phyloP scores from a whole-genome alignment of 495 filamentous ascomycete genomes.

The Podospora sp. region DNA sequence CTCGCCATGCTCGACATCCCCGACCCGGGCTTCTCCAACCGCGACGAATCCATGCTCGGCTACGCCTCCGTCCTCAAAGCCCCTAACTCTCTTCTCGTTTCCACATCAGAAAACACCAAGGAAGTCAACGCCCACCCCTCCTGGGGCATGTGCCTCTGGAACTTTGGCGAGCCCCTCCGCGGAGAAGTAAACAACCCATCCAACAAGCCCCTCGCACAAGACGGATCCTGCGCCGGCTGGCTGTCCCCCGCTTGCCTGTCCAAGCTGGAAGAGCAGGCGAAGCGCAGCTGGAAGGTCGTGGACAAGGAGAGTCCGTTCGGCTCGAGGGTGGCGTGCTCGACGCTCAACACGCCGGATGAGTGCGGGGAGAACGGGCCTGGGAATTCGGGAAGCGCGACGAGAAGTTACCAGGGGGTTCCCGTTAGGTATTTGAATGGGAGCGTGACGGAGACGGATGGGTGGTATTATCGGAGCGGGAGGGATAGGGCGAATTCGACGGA shows the following conservation, averaged over 20 bases:
- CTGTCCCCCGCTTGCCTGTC: not conserved
- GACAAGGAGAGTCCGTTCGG: not conserved
- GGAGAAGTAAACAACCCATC: constrained; percentile 10
- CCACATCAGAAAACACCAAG: constrained; percentile 8
- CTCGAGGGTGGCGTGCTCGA: not conserved
- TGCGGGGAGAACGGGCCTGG: not conserved
- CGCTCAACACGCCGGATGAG: not conserved
- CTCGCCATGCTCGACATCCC: constrained; percentile 17
- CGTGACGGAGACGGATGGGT: not conserved
- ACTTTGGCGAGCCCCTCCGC: constrained; percentile 7
- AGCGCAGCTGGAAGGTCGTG: not conserved
- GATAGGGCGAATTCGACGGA: constrained; percentile 3
- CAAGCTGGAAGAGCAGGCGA: not conserved
- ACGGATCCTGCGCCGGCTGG: not conserved
- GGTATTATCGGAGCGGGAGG: not conserved
- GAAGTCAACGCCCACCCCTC: constrained; percentile 8
- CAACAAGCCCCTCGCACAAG: constrained; percentile 12
- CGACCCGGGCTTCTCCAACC: not conserved
- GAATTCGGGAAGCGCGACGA: not conserved
- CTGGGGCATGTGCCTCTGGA: constrained; percentile 26
- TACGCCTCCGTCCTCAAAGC: constrained; percentile 17
- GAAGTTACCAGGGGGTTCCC: not conserved
- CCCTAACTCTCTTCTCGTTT: not conserved
- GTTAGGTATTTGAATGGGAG: not conserved
- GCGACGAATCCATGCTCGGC: constrained; percentile 12